Conservation (phyloP, 1,284 basidiomycete species). For the Apiotrichum sp. region DNA sequence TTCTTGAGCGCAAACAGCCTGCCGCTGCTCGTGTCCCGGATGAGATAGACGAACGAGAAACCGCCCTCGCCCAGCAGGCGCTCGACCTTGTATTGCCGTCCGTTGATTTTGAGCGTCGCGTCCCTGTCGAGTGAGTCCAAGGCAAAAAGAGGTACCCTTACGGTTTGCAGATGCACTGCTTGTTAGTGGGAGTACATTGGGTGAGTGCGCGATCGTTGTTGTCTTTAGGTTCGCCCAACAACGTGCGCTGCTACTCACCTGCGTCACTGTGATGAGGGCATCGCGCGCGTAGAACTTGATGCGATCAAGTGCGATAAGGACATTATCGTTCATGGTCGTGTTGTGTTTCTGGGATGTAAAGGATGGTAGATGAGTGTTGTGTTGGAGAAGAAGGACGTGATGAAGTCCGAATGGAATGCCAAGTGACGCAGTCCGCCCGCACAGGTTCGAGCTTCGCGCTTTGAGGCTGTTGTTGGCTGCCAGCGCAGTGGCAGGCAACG, state of each 20-base stretch:
- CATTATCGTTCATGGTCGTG: constrained; percentile 29
- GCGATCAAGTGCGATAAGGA: constrained; percentile 37
- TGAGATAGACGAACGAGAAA: constrained; percentile 92
- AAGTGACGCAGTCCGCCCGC: too few relatives aligned
- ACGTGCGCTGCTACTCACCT: constrained; percentile 20
- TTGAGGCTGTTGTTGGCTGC: too few relatives aligned
- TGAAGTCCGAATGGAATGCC: background rate
- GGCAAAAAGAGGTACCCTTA: constrained; percentile 15
- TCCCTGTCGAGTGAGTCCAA: constrained; percentile 25
- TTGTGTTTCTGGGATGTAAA: background rate
- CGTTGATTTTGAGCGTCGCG: constrained; percentile 81
- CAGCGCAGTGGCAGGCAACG: background rate
- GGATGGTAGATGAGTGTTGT: background rate
- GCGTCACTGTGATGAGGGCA: constrained; percentile 33
- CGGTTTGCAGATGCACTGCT: constrained; percentile 47
- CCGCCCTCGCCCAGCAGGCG: constrained; percentile 86
- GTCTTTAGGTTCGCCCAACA: too few relatives aligned
- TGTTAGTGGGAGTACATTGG: background rate
- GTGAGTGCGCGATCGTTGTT: too few relatives aligned
- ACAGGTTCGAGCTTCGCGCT: too few relatives aligned
- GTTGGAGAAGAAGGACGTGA: background rate
- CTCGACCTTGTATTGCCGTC: constrained; percentile 81
- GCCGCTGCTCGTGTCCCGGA: constrained; percentile 61
- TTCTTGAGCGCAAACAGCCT: constrained; percentile 91
- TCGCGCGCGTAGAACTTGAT: constrained; percentile 37